These are phyloP conservation scores for Phialocephala subalpina DNA, from an alignment of 2,329 filamentous ascomycete genomes.

Conservation along the genomic window DNA sequence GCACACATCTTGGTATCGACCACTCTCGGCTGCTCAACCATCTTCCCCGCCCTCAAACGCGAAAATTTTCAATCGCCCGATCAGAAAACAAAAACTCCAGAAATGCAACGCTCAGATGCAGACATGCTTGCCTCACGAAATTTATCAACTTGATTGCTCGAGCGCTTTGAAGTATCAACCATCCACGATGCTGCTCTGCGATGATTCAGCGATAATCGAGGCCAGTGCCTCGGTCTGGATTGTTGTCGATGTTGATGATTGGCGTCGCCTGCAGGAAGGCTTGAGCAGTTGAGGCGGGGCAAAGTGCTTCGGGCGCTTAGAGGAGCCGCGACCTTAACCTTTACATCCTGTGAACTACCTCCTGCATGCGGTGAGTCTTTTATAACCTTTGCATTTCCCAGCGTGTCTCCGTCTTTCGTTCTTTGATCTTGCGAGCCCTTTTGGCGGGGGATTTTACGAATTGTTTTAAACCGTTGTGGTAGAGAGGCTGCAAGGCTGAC, in stretches of 20 bases:
- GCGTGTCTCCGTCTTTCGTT: neutral
- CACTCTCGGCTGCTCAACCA: neutral
- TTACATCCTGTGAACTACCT: neutral
- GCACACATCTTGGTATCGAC: neutral
- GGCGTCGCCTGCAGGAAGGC: conserved; percentile 6
- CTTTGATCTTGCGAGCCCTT: neutral
- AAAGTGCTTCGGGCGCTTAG: conserved; percentile 8
- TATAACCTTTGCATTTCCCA: neutral
- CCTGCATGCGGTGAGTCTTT: neutral
- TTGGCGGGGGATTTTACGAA: neutral
- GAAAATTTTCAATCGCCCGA: neutral
- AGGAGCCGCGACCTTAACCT: conserved; percentile 1
- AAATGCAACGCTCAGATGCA: conserved; percentile 1
- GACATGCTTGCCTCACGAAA: neutral
- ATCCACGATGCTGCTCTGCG: conserved; percentile 6
- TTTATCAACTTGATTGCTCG: conserved; percentile 1
- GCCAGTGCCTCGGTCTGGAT: conserved; percentile 3
- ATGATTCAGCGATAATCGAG: conserved; percentile 1
- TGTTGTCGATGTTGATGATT: conserved; percentile 4
- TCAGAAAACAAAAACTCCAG: neutral
- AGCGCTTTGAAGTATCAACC: conserved; percentile 7
- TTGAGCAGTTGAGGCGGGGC: conserved; percentile 3
- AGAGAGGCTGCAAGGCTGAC: neutral
- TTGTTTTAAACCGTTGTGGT: neutral
- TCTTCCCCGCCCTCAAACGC: neutral